phyloP scores from a whole-genome alignment of 371 early-diverging fungal species.

The Gilbertella persicaria region DNA sequence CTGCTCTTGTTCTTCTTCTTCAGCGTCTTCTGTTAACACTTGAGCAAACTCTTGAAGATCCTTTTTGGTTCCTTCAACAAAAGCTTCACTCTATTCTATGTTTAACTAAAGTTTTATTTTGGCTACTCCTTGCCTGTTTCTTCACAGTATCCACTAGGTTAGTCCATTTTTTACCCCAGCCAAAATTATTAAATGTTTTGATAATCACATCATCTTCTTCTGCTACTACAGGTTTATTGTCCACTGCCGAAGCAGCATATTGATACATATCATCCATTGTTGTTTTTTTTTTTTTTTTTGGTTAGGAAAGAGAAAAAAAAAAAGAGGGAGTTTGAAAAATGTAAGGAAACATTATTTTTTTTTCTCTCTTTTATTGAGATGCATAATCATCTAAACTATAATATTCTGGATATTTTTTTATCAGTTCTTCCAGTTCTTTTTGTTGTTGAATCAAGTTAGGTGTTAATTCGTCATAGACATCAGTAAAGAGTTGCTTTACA shows the following conservation, averaged over 20 bases:
- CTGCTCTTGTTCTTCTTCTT: slow-evolving; percentile 20
- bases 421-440: slow-evolving; percentile 73
- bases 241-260: slow-evolving; percentile 37
- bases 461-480: slow-evolving; percentile 91
- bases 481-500: slow-evolving; percentile 82
- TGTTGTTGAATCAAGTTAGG: slow-evolving; percentile 76
- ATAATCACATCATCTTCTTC: slow-evolving; percentile 46
- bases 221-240: slow-evolving; percentile 15
- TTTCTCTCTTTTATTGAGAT: too few species aligned
- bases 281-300: background rate
- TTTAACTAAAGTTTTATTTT: too few species aligned
- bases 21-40: slow-evolving; percentile 42
- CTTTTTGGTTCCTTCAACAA: slow-evolving; percentile 48
- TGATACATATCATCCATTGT: slow-evolving; percentile 30
- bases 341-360: too few species aligned
- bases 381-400: slow-evolving; percentile 65
- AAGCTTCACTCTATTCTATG: slow-evolving; percentile 50
- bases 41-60: slow-evolving; percentile 52
- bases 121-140: slow-evolving; percentile 39
- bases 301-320: slow-evolving; percentile 3
- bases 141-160: slow-evolving; percentile 46
- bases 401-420: slow-evolving; percentile 88
- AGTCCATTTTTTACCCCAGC: slow-evolving; percentile 42
- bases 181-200: slow-evolving; percentile 47
- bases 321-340: too few species aligned